Evolutionary conservation across 805 yeast genomes (phyloP).

Genomic region (Jamesozyma spencerorum): DNA sequence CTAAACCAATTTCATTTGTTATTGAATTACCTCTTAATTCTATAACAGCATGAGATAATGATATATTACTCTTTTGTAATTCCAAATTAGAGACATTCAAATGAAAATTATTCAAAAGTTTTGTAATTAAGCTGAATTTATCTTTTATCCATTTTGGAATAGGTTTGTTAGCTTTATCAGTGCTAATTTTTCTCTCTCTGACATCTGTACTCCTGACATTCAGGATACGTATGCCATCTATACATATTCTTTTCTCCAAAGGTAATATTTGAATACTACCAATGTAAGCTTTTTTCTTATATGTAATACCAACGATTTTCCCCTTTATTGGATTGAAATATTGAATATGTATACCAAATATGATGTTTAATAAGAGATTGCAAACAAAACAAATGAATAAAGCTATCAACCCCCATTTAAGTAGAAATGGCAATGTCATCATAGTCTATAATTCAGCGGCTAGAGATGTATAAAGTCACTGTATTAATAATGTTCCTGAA

Average conservation of each 20-base stretch:
- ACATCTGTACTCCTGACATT: background rate
- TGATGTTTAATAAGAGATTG: background rate
- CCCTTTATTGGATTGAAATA: slow-evolving; percentile 18
- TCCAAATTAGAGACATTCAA: slow-evolving; percentile 5
- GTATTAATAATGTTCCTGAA: no score
- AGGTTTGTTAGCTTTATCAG: background rate
- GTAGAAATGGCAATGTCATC: background rate
- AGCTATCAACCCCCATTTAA: background rate
- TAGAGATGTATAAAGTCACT: no score
- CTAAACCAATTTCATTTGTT: slow-evolving; percentile 1
- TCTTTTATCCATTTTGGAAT: slow-evolving; percentile 4
- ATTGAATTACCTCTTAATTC: background rate
- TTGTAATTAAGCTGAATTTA: background rate
- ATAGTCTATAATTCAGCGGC: no score
- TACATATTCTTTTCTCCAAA: slow-evolving; percentile 12
- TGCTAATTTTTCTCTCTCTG: background rate
- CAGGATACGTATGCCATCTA: slow-evolving; percentile 6
- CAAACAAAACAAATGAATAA: background rate
- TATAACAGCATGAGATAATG: slow-evolving; percentile 3
- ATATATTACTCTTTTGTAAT: slow-evolving; percentile 1
- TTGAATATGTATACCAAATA: slow-evolving; percentile 11
- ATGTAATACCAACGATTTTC: slow-evolving; percentile 9
- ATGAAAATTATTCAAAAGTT: slow-evolving; percentile 6
- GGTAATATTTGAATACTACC: slow-evolving; percentile 14
- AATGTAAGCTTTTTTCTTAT: slow-evolving; percentile 10